Base-by-base conservation (phyloP, 1,284 basidiomycete genomes). In the Blastosporella zonata region DNA sequence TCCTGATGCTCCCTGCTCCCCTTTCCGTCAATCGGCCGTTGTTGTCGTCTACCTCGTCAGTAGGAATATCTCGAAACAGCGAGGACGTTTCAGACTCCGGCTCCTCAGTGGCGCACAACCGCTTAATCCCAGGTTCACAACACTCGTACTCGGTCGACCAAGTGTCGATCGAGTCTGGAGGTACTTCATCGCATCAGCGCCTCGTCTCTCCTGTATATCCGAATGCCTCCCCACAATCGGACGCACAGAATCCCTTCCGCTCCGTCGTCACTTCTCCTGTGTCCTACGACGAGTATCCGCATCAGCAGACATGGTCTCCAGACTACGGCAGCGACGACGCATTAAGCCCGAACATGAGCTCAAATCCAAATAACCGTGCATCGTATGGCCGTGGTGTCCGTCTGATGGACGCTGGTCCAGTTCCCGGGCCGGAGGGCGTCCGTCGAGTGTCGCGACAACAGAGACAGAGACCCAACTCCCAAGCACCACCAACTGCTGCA, bases 401-500 rank as follows among this genome's bases (percentile, higher is more conserved):
- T 44, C 66, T 94, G 50, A 79, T 79, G 41, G 92, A 94, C 59
- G 73, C 78, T 55, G 92, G 92, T 12, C 89, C 88, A 40, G 87
- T 93, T 2, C 82, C 87, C 39, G 79, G 79, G 23, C 80, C 84
- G 5, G 84, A 89, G 3, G 85, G 82, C 33, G 88, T 90, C 13
- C 77, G 88, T 31, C 70, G 88, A 48, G 83, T 90, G 17, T 74
- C 84, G 41, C 71, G 85, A 57, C 78, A 74, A 33, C 61, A 69
- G 5, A 67, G 67, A 34, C 69, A 70, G 56, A 71, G 84, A 34
- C 74, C 82, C 7, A 73, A 77, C 28, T 82, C 83, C 31, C 84
- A 86, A 60, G 68, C 69, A 12, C 74, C 78, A n/a, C 63, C 69
- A 34, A 81, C 78, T 18, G 25, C 35, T 1, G 21, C 36, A 15